Base-by-base conservation (phyloP, 2,329 filamentous ascomycete genomes). In the Fusarium piperis region DNA sequence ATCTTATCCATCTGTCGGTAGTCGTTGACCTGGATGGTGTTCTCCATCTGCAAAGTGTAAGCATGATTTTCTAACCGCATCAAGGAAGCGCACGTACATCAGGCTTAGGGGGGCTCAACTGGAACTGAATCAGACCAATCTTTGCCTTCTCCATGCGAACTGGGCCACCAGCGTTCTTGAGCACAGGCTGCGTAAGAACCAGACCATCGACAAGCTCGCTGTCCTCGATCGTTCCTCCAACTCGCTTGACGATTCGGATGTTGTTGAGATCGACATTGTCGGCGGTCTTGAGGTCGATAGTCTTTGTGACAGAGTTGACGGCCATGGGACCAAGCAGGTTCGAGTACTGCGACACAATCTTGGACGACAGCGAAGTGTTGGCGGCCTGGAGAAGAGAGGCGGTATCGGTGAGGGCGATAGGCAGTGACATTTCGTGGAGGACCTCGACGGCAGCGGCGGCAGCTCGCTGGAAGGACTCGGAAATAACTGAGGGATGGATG, bases 1-100 rank as follows among this genome's bases (percentile, higher is more conserved):
- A 99, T 99, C 89, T 98, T 99, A 87, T 99, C 96, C 96, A 99
- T 99, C 83, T 99, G 96, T 79, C 96, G 90, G 88, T 99, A 99
- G 86, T 99, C 96, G 83, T 99, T 99, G 79, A 99, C 96, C 33
- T 97, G 92, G 73, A 99, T 98, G 79, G 97, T 96, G 85, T 99
- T 99, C 86, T 99, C 96, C 96, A 99, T 99, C 91, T 94, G 76
- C 55, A 65, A 16, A 35, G 4, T 62, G 70, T 78, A 36, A 80
- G 77, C 62, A 60, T 58, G 16, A 9, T 4, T 30, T 13, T 11
- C 15, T 18, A 4, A 16, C 39, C 16, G 23, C 11, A 32, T 39
- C n/a, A 39, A 48, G 10, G 5, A n/a, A 13, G 4, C 9, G 10
- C 18, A 84, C 90, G 79, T 86, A 94, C 92, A 83, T 99, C 96